Conservation (phyloP, 2,329 filamentous ascomycete species). For the Colletotrichum lentis region DNA sequence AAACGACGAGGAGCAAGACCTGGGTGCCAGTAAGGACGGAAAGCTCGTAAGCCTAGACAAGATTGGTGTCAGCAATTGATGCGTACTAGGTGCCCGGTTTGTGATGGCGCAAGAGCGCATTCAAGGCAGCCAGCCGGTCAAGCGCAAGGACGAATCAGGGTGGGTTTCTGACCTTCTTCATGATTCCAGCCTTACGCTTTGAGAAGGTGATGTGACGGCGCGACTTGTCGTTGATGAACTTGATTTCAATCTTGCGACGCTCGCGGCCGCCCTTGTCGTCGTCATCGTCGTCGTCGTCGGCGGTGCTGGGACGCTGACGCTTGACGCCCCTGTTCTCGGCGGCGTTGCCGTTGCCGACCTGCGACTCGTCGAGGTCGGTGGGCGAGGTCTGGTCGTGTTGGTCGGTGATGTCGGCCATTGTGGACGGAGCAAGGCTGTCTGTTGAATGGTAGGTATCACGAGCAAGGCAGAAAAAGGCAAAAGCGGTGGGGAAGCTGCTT, state of each 20-base stretch:
- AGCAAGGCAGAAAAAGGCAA: slow-evolving; percentile 60
- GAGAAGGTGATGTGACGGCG: slow-evolving; percentile 99
- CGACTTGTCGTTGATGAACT: slow-evolving; percentile 99
- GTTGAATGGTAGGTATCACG: slow-evolving; percentile 48
- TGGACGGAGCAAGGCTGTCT: slow-evolving; percentile 36
- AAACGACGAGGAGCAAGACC: slow-evolving; percentile 94
- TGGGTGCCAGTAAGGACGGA: slow-evolving; percentile 98
- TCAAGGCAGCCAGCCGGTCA: not conserved
- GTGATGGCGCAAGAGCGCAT: not conserved
- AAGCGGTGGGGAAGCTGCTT: slow-evolving; percentile 70
- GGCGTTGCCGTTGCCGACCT: slow-evolving; percentile 71
- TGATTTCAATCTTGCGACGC: slow-evolving; percentile 99
- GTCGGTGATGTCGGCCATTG: slow-evolving; percentile 82
- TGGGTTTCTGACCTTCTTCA: slow-evolving; percentile 85
- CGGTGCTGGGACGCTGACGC: slow-evolving; percentile 81
- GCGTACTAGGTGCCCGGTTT: not conserved
- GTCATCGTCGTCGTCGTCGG: slow-evolving; percentile 96
- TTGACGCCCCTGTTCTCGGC: slow-evolving; percentile 84
- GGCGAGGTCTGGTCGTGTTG: slow-evolving; percentile 80
- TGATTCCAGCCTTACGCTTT: slow-evolving; percentile 99
- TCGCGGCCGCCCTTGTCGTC: slow-evolving; percentile 98
- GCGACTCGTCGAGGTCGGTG: slow-evolving; percentile 76
- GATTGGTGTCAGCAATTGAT: slow-evolving; percentile 35
- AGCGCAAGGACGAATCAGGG: not conserved
- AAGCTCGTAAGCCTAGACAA: slow-evolving; percentile 85